Evolutionary conservation across 1,139 yeast genomes (phyloP).

Genomic region (Yamadazyma trypodendri): DNA sequence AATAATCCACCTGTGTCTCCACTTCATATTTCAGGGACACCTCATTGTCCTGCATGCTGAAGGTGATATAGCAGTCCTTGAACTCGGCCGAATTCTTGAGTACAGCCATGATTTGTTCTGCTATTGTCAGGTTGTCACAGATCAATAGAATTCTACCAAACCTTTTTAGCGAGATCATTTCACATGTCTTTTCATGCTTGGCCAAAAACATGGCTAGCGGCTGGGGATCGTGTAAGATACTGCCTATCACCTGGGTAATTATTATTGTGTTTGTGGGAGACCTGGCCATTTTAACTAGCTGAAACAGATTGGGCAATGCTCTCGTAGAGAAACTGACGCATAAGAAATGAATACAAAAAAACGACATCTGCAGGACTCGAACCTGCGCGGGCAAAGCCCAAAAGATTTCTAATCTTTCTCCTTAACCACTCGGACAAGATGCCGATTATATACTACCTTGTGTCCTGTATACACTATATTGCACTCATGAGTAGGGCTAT

Average conservation of each 20-base stretch:
- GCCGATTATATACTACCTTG: too few species aligned
- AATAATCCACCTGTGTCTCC: conserved; percentile 23
- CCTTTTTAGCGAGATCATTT: conserved; percentile 35
- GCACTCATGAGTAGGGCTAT: too few species aligned
- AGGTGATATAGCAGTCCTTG: conserved; percentile 22
- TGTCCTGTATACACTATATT: too few species aligned
- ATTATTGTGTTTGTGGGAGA: conserved; percentile 44
- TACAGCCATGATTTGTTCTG: conserved; percentile 21
- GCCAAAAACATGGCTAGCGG: conserved; percentile 27
- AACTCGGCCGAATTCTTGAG: conserved; percentile 20
- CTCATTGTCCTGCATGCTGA: conserved; percentile 36
- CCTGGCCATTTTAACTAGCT: conserved; percentile 10
- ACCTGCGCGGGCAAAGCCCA: conserved; percentile 81
- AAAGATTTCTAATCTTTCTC: conserved; percentile 53
- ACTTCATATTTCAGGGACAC: conserved; percentile 15
- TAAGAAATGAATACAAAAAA: conserved; percentile 32
- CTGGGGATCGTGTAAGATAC: conserved; percentile 25
- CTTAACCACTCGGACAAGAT: conserved; percentile 55
- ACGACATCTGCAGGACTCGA: conserved; percentile 88
- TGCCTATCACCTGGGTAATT: conserved; percentile 28
- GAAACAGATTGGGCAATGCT: too few species aligned
- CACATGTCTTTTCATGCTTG: conserved; percentile 23
- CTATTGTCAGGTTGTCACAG: conserved; percentile 25
- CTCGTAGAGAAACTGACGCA: too few species aligned
- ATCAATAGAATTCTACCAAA: conserved; percentile 37